phyloP scores from a whole-genome alignment of 1,284 basidiomycete genomes.

The Naganishia albida region DNA sequence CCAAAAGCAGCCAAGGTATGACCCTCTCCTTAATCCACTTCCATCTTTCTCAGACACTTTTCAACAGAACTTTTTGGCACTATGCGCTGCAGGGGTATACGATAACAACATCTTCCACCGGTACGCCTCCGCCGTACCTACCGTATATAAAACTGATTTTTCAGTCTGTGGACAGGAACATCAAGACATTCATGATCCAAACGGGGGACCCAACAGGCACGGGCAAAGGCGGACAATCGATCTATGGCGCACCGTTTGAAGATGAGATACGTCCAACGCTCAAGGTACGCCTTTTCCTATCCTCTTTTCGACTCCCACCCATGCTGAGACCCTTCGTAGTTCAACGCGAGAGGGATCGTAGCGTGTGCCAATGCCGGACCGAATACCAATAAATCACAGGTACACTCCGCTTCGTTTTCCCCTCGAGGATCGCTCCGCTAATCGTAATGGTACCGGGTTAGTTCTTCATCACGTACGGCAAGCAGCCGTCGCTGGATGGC shows the following conservation, averaged over 20 bases:
- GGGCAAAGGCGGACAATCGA: constrained; percentile 58
- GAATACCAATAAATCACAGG: constrained; percentile 82
- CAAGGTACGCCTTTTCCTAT: constrained; percentile 62
- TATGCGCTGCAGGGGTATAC: constrained; percentile 87
- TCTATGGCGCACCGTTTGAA: constrained; percentile 72
- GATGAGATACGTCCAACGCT: constrained; percentile 90
- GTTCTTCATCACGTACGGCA: constrained; percentile 91
- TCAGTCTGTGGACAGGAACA: constrained; percentile 62
- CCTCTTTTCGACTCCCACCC: not conserved
- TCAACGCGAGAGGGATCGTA: constrained; percentile 88
- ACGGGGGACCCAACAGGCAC: constrained; percentile 80
- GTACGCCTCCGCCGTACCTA: constrained; percentile 39
- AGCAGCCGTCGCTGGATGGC: constrained; percentile 86
- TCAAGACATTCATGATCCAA: constrained; percentile 94
- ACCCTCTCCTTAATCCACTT: constrained; percentile 19
- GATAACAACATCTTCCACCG: constrained; percentile 83
- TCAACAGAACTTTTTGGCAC: constrained; percentile 94
- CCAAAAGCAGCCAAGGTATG: constrained; percentile 87
- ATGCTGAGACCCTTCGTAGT: constrained; percentile 59
- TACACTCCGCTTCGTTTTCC: constrained; percentile 33
- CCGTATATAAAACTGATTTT: not conserved
- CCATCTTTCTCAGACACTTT: too few species aligned
- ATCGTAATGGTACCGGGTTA: constrained; percentile 53
- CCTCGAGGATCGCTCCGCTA: not conserved
- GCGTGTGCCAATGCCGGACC: constrained; percentile 96